Conservation (phyloP, 495 filamentous ascomycete species). For the Penicillium alfredii region DNA sequence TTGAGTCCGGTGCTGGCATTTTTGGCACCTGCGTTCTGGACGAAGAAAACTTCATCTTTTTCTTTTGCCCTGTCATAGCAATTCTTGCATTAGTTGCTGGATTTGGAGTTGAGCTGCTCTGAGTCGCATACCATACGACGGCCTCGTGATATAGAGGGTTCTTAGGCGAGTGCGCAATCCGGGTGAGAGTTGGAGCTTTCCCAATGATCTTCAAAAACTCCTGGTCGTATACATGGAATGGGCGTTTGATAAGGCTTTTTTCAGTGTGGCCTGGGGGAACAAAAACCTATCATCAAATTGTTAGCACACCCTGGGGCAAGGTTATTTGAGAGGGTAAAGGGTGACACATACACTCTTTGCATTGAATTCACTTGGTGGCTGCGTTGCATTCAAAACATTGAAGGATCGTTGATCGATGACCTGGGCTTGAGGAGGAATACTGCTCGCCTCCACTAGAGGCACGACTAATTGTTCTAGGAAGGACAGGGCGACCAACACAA, state of each 20-base stretch:
- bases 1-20: conserved; percentile 44
- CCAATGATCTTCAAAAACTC: conserved; percentile 19
- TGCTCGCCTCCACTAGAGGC: too few relatives aligned
- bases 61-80: conserved; percentile 26
- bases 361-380: conserved; percentile 13
- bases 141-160: conserved; percentile 49
- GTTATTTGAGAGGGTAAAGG: background rate
- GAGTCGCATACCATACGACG: conserved; percentile 39
- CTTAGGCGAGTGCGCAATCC: conserved; percentile 14
- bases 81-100: background rate
- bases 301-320: background rate
- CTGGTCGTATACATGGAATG: conserved; percentile 19
- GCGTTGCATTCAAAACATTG: conserved; percentile 16
- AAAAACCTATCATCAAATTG: conserved; percentile 8
- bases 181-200: conserved; percentile 11
- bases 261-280: conserved; percentile 15
- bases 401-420: conserved; percentile 14
- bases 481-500: too few relatives aligned
- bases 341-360: conserved; percentile 12
- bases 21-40: conserved; percentile 42
- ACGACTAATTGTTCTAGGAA: too few relatives aligned
- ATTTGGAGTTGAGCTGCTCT: background rate
- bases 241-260: conserved; percentile 24
- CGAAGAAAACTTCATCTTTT: conserved; percentile 49
- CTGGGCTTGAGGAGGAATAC: conserved; percentile 16